Evolutionary conservation across 2,329 filamentous ascomycete species (phyloP), one percentile per base, ranked within the genome.

Genomic region (Parafenestella ontariensis): DNA sequence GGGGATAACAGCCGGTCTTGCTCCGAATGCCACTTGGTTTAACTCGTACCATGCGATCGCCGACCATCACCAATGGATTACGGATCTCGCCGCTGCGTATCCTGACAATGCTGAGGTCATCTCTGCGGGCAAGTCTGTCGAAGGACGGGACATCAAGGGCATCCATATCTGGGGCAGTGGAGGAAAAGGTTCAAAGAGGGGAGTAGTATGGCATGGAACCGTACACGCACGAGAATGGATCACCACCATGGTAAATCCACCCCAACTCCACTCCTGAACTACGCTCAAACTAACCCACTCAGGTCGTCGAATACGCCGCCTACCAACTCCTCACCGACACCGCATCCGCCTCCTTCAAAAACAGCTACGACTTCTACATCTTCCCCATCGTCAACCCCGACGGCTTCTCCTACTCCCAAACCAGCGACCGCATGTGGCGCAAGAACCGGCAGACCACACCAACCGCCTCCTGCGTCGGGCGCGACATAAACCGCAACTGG

Each of bases 301-400:
- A 52, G 65, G 66, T 70, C 5, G 70, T 69, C 11, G 74, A 76
- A 41, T 76, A 76, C 34, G 67, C 73, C 1, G 70, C 72, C 1
- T 75, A 73, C 59, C 68, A 72, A 54, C 65, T 76, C 18, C 65
- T 76, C 13, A 71, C 71, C 3, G 67, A 74, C 41, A 42, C 72
- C 11, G 61, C 63, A 1, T 65, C 66, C 37, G 64, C 66, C 2
- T 66, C 72, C 1, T 79, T 84, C 48, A 78, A 89, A 21, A 80
- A 88, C 71, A 83, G 79, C 50, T 88, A 86, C 66, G 88, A 90
- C 73, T 87, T 87, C 61, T 88, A 87, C 70, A 81, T 89, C 61
- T 68, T 75, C 56, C 73, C 74, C 7, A 64, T 76, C n/a, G 71
- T 75, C 21, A 76, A 76, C 61, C 74, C 74, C 1, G 73, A 76